A percentile compares a stretch with the other conserved stretches of the same genome.
Evolutionary conservation across 2,329 filamentous ascomycete species (phyloP).

Genomic region (Talaromyces pinophilus): DNA sequence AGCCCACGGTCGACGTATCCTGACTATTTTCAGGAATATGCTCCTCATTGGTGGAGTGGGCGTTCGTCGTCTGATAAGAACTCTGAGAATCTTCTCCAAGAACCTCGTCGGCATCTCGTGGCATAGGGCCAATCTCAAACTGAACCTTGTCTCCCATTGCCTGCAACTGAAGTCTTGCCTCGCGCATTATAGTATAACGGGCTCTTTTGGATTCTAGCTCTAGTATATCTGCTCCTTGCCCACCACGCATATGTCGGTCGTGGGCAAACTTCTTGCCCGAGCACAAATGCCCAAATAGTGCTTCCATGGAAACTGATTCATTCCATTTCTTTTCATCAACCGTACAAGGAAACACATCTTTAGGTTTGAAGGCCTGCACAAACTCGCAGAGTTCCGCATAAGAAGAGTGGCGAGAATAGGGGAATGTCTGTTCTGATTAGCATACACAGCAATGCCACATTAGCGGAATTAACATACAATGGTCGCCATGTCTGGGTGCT

Average conservation of each 20-base stretch:
- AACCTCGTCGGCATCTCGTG: conserved; percentile 13
- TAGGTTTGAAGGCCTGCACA: conserved; percentile 67
- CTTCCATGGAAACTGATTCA: conserved; percentile 62
- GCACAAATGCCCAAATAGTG: conserved; percentile 72
- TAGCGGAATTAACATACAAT: not conserved
- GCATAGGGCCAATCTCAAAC: conserved; percentile 22
- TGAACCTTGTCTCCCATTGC: conserved; percentile 21
- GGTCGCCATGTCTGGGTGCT: not conserved
- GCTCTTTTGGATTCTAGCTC: conserved; percentile 23
- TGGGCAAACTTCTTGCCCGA: conserved; percentile 62
- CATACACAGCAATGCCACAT: not conserved
- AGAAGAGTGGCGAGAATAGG: conserved; percentile 87
- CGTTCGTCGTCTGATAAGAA: conserved; percentile 11
- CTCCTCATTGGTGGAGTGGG: conserved; percentile 11
- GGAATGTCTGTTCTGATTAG: conserved; percentile 57
- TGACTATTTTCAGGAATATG: not conserved
- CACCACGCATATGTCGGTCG: conserved; percentile 60
- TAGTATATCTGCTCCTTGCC: conserved; percentile 27
- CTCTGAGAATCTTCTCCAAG: conserved; percentile 11
- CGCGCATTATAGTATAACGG: conserved; percentile 21
- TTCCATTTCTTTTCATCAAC: conserved; percentile 66
- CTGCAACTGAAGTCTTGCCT: conserved; percentile 19
- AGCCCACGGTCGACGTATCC: not conserved
- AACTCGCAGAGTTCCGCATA: conserved; percentile 76
- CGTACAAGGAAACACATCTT: conserved; percentile 81